Conservation (phyloP, 352 stramenopile genomes). For the Salisapilia sapeloensis region DNA sequence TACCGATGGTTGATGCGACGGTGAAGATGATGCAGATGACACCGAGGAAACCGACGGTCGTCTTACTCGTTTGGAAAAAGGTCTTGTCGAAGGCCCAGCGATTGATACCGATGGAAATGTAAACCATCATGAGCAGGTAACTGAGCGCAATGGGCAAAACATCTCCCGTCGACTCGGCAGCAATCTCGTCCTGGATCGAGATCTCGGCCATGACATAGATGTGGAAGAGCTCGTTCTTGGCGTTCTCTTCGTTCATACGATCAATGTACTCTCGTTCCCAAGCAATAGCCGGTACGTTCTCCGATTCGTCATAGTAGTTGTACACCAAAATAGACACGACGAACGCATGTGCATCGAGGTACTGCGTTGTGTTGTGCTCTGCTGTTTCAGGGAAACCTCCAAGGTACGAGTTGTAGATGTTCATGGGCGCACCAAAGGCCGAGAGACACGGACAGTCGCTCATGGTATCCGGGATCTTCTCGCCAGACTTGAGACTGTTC, state of each 20-base stretch:
- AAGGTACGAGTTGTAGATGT: conserved; percentile 33
- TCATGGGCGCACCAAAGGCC: conserved; percentile 34
- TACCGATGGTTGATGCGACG: conserved; percentile 38
- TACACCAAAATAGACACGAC: conserved; percentile 24
- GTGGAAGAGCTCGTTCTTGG: conserved; percentile 29
- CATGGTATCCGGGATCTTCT: conserved; percentile 31
- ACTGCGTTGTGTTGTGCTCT: conserved; percentile 11
- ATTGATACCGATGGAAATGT: conserved; percentile 51
- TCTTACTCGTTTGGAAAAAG: conserved; percentile 51
- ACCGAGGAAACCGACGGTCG: conserved; percentile 41
- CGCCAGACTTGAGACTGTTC: conserved; percentile 7
- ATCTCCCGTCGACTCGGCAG: conserved; percentile 21
- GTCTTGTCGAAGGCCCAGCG: conserved; percentile 19
- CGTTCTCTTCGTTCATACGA: conserved; percentile 29
- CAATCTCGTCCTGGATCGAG: conserved; percentile 42
- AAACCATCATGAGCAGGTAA: conserved; percentile 53
- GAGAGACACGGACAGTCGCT: conserved; percentile 44
- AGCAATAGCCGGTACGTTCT: conserved; percentile 23
- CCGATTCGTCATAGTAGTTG: conserved; percentile 20
- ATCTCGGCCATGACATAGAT: conserved; percentile 47
- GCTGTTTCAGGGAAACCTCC: conserved; percentile 14
- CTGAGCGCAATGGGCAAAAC: conserved; percentile 23
- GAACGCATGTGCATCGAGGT: conserved; percentile 23
- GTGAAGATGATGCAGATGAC: conserved; percentile 42
- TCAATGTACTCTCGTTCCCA: conserved; percentile 56